phyloP scores from a whole-genome alignment of 2,329 filamentous ascomycete genomes.

The Chaetomium strumarium region DNA sequence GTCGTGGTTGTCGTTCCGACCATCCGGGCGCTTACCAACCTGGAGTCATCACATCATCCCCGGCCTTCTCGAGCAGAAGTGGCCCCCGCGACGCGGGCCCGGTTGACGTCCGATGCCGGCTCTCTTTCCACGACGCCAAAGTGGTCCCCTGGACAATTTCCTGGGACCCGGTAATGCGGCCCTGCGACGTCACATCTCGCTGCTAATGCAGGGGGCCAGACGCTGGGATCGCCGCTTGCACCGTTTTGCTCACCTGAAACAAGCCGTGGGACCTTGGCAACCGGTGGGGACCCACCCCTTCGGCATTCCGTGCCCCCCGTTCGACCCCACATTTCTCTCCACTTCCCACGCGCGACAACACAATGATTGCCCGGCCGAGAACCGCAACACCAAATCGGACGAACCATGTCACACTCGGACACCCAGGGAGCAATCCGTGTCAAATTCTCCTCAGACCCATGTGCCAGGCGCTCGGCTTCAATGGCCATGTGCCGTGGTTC shows the following conservation, averaged over 20 bases:
- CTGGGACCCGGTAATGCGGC: conserved; percentile 24
- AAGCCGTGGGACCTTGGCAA: neutral
- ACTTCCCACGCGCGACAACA: neutral
- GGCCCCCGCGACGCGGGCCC: conserved; percentile 1
- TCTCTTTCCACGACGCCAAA: conserved; percentile 19
- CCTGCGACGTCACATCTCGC: conserved; percentile 22
- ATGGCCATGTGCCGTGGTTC: neutral
- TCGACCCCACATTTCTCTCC: conserved; percentile 1
- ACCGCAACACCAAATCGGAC: conserved; percentile 5
- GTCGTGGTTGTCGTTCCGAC: conserved; percentile 3
- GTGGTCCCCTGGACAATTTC: conserved; percentile 20
- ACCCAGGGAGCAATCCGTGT: too few relatives aligned
- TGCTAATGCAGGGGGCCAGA: conserved; percentile 23
- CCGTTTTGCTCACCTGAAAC: conserved; percentile 19
- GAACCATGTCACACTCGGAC: neutral
- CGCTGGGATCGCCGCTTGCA: conserved; percentile 23
- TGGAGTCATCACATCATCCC: neutral
- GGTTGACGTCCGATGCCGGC: conserved; percentile 25
- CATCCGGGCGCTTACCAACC: conserved; percentile 13
- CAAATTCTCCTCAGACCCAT: neutral
- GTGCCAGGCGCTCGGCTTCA: neutral
- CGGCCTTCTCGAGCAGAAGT: neutral
- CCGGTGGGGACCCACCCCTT: too few relatives aligned
- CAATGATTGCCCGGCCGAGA: neutral
- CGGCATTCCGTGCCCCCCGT: conserved; percentile 4